A percentile compares a stretch with the other conserved stretches of the same genome.
Conservation (phyloP, 345 rosid species). For the Reutealis trisperma region DNA sequence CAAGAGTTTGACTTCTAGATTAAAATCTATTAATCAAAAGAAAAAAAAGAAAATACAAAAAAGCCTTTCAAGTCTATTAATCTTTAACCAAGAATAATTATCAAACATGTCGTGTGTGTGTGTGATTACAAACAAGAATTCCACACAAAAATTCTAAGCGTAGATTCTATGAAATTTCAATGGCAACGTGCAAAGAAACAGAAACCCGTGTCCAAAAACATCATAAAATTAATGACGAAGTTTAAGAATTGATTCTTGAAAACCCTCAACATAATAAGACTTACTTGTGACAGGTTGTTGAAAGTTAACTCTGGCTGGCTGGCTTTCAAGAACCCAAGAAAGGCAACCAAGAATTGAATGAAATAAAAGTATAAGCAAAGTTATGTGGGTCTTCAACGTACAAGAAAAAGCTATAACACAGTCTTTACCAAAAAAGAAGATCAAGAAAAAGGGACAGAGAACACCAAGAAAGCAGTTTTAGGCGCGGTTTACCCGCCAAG, state of each 20-base stretch:
- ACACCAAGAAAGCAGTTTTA: not conserved
- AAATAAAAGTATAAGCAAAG: not conserved
- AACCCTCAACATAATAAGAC: not conserved
- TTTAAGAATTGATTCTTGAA: not conserved
- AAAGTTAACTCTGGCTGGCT: not conserved
- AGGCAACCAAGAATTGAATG: not conserved
- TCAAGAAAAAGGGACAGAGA: not conserved
- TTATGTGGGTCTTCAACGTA: not conserved
- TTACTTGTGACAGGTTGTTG: not conserved
- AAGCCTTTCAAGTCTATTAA: not conserved
- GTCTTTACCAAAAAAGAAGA: not conserved
- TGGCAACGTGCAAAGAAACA: not conserved
- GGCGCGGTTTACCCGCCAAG: conserved; percentile 10
- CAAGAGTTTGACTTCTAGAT: not conserved
- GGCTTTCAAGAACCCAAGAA: conserved; percentile 8
- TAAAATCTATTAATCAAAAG: not conserved
- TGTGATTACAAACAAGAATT: not conserved
- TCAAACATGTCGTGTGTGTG: not conserved
- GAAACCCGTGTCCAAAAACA: conserved; percentile 1
- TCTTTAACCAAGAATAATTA: not conserved
- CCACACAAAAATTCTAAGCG: not conserved
- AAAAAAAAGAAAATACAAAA: not conserved
- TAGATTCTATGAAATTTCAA: not conserved
- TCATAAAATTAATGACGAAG: not conserved
- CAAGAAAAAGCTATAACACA: not conserved